Percentiles rank a stretch among this genome's conserved stretches.
Evolutionary conservation across 805 yeast genomes (phyloP).

Genomic region (Nakazawaea ambrosiae): DNA sequence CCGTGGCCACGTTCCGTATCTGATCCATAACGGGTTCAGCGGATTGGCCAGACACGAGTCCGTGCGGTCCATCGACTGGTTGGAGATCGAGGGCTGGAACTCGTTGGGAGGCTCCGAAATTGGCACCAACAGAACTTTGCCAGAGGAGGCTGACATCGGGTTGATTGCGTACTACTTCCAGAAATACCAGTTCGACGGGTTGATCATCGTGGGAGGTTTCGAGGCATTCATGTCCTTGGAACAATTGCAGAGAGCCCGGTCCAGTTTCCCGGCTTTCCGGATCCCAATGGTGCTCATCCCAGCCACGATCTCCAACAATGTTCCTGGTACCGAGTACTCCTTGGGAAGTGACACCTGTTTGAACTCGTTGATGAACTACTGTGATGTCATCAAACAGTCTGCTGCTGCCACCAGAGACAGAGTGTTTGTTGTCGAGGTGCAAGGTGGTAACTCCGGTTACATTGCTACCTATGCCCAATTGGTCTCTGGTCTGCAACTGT

Average conservation of each 20-base stretch:
- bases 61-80: conserved; percentile 56
- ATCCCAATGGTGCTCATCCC: conserved; percentile 77
- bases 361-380: conserved; percentile 61
- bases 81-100: conserved; percentile 68
- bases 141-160: conserved; percentile 60
- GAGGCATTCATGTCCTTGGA: conserved; percentile 71
- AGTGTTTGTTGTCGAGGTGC: conserved; percentile 76
- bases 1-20: conserved; percentile 65
- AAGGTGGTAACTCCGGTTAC: conserved; percentile 81
- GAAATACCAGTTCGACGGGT: conserved; percentile 61
- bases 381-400: conserved; percentile 73
- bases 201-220: conserved; percentile 74
- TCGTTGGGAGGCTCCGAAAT: conserved; percentile 73
- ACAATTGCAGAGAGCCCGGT: conserved; percentile 54
- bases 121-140: conserved; percentile 72
- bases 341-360: conserved; percentile 72
- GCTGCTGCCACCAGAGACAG: conserved; percentile 76
- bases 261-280: conserved; percentile 60
- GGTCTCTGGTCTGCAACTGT: conserved; percentile 66
- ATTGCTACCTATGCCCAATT: conserved; percentile 65
- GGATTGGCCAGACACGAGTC: conserved; percentile 62
- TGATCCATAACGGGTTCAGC: conserved; percentile 67
- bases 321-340: conserved; percentile 78
- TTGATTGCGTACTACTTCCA: conserved; percentile 66
- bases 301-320: conserved; percentile 74